These are phyloP conservation scores for Iris pallida DNA, from an alignment of 116 monocot genomes.

Conservation along the genomic window DNA sequence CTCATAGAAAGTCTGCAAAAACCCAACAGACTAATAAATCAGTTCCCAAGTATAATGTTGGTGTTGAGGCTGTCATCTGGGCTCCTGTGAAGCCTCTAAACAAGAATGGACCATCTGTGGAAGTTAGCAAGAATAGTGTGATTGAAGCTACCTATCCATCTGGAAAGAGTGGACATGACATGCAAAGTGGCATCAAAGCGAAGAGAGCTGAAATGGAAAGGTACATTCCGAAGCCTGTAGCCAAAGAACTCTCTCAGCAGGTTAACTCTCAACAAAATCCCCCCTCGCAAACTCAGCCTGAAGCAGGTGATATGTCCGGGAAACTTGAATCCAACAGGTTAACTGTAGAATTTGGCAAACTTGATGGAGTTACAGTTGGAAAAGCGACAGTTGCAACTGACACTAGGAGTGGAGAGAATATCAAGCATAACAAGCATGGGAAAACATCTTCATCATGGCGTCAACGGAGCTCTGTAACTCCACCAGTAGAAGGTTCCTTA, in stretches of 20 bases:
- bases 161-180: conserved; percentile 30
- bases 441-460: conserved; percentile 68
- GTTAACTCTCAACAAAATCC: conserved; percentile 18
- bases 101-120: conserved; percentile 44
- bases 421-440: conserved; percentile 30
- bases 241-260: conserved; percentile 42
- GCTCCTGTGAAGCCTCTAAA: conserved; percentile 57
- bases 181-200: conserved; percentile 36
- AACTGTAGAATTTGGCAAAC: conserved; percentile 6
- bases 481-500: conserved; percentile 12
- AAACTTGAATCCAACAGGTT: conserved; percentile 7
- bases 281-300: not conserved
- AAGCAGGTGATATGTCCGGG: not conserved
- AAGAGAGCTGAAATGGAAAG: conserved; percentile 94
- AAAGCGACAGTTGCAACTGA: conserved; percentile 20
- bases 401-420: conserved; percentile 30
- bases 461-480: conserved; percentile 29
- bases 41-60: conserved; percentile 46
- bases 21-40: conserved; percentile 36
- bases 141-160: conserved; percentile 7
- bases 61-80: conserved; percentile 59
- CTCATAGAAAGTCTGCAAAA: conserved; percentile 38
- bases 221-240: conserved; percentile 74
- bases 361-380: conserved; percentile 10
- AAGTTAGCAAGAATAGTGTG: conserved; percentile 3